Conservation (phyloP, 352 stramenopile genomes). For the Globisporangium rhizosaccharum region DNA sequence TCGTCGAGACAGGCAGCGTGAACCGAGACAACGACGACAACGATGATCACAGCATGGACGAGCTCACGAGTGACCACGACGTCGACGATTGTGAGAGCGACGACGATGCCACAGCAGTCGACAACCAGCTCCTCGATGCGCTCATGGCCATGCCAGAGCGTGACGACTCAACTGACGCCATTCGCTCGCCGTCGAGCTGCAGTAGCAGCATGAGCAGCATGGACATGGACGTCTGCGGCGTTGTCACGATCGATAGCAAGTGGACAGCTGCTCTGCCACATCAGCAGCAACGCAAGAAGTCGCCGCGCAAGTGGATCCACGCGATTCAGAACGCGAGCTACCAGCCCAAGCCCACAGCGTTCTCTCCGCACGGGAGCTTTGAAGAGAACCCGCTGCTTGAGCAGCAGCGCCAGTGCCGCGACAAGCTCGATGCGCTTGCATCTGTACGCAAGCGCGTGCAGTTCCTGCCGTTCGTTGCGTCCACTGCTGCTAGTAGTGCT, state of each 20-base stretch:
- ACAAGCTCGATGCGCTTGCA: constrained; percentile 54
- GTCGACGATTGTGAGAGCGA: constrained; percentile 3
- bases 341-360: constrained; percentile 60
- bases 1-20: too few relatives aligned
- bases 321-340: constrained; percentile 55
- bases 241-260: neutral
- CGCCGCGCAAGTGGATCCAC: constrained; percentile 23
- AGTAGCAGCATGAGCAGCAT: neutral
- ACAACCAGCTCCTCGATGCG: constrained; percentile 1
- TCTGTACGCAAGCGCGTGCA: constrained; percentile 38
- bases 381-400: constrained; percentile 60
- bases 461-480: constrained; percentile 25
- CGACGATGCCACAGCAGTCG: neutral
- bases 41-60: neutral
- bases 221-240: neutral
- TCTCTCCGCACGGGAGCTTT: constrained; percentile 38
- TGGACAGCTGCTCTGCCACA: neutral
- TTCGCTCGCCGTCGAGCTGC: neutral
- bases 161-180: neutral
- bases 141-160: neutral
- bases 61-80: neutral
- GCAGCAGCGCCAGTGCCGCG: constrained; percentile 44
- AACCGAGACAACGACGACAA: neutral
- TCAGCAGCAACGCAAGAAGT: neutral
- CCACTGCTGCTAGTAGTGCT: neutral